phyloP scores from a whole-genome alignment of 495 filamentous ascomycete species.

The Glonium stellatum region DNA sequence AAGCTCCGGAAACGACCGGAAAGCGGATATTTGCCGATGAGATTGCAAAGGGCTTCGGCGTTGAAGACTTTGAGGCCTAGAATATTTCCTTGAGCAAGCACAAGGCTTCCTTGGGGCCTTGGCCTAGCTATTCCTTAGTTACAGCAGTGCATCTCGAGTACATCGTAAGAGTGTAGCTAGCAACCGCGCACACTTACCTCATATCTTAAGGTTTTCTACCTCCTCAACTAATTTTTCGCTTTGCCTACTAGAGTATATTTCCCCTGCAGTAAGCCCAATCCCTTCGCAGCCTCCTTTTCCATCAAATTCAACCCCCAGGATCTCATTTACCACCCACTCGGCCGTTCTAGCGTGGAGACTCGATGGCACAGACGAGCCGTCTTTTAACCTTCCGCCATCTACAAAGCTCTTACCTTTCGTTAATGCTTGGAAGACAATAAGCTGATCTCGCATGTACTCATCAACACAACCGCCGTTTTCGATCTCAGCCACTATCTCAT shows the following conservation, averaged over 20 bases:
- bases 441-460: slow-evolving; percentile 67
- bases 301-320: slow-evolving; percentile 52
- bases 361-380: slow-evolving; percentile 10
- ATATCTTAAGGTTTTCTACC: slow-evolving; percentile 10
- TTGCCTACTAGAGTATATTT: neutral
- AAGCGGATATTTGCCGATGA: no score
- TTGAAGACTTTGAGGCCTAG: no score
- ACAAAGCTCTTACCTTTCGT: slow-evolving; percentile 48
- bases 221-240: neutral
- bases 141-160: no score
- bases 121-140: no score
- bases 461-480: slow-evolving; percentile 54
- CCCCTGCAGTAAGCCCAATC: slow-evolving; percentile 31
- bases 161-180: no score
- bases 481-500: slow-evolving; percentile 53
- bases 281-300: slow-evolving; percentile 48
- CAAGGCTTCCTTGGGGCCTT: no score
- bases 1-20: no score
- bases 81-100: no score
- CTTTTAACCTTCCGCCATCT: slow-evolving; percentile 16
- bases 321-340: slow-evolving; percentile 58
- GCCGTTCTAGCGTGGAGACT: slow-evolving; percentile 62
- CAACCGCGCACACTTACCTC: neutral
- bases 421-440: slow-evolving; percentile 75
- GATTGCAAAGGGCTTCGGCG: no score